Evolutionary conservation across 371 early-diverging fungal species (phyloP), one percentile per base, ranked within the genome.

Genomic region (Dichotomocladium elegans): DNA sequence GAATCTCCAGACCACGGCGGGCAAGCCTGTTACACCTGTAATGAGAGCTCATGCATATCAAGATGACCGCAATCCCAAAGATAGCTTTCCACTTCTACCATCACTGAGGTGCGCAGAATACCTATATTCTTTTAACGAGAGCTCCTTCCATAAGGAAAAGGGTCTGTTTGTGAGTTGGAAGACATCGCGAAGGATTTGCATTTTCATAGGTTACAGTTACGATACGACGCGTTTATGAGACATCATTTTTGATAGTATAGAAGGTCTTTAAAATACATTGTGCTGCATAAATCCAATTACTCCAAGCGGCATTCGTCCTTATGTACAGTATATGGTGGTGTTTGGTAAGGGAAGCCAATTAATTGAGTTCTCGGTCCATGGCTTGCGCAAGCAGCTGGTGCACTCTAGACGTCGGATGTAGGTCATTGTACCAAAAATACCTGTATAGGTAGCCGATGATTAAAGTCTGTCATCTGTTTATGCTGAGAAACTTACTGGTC

Each of bases 341-440:
- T 4, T n/a, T 4, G n/a, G 11, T 35, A 5, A 35, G 14, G 35
- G 17, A 35, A 55, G 47, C 10, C 37, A 55, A 3, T 47, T 21
- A n/a, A n/a, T n/a, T n/a, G n/a, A n/a, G n/a, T n/a, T n/a, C n/a
- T n/a, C n/a, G n/a, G 24, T 28, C 27, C 21, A 70, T 31, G 22
- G 57, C 58, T 49, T 68, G 24, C 14, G 66, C 66, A 35, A 72
- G 19, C n/a, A 58, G 19, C 37, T 55, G 34, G 27, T 72, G 73
- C 4, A 72, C 61, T 30, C 50, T 60, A 43, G 46, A 61, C 1
- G 73, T 72, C 9, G 73, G 73, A 56, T 72, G 73, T 15, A 72
- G 54, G 41, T 60, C 64, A 41, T 72, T 68, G 3, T 54, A 41
- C 73, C 73, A 72, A 53, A 72, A 69, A 28, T 72, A 72, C 19